Percentiles rank a stretch among this genome's conserved stretches.
Conservation (phyloP, 495 filamentous ascomycete genomes). For the Aspergillus steynii region DNA sequence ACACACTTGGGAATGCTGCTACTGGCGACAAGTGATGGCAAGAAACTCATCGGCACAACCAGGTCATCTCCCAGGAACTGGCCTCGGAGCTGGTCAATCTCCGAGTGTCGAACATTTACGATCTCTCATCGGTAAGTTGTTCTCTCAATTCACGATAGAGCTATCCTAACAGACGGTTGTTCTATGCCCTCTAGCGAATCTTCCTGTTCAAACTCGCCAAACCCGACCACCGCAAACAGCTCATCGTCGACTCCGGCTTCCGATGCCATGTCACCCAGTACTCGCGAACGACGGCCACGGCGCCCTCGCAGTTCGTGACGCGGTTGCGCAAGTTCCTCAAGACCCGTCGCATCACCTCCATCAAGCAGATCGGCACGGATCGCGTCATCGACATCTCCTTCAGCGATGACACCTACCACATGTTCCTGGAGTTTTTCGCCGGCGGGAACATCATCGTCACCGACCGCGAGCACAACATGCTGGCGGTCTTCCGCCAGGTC, state of each 20-base stretch:
- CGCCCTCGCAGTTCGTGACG: conserved; percentile 80
- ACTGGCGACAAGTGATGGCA: background rate
- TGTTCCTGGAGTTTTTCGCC: conserved; percentile 96
- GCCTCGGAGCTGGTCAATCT: conserved; percentile 69
- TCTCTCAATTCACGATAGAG: too few relatives aligned
- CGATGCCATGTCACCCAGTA: conserved; percentile 92
- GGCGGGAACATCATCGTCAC: conserved; percentile 93
- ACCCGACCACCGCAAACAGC: conserved; percentile 79
- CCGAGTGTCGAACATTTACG: conserved; percentile 90
- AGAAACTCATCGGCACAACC: conserved; percentile 20
- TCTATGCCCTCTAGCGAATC: conserved; percentile 58
- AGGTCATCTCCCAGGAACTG: conserved; percentile 95
- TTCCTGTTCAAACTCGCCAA: conserved; percentile 92
- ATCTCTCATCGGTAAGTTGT: conserved; percentile 72
- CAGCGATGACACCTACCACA: conserved; percentile 81
- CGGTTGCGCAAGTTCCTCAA: conserved; percentile 84
- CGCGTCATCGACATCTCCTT: conserved; percentile 91
- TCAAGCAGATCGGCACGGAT: conserved; percentile 89
- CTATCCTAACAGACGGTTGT: too few relatives aligned
- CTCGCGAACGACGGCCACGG: conserved; percentile 76
- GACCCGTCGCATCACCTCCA: conserved; percentile 76
- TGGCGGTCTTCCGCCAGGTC: conserved; percentile 80
- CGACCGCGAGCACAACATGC: conserved; percentile 73
- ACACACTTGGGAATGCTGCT: background rate
- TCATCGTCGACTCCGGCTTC: conserved; percentile 93